A percentile compares a stretch with the other conserved stretches of the same genome.
These are phyloP conservation scores for Rhodotorula glutinis DNA, from an alignment of 1,284 basidiomycete genomes.

Conservation along the genomic window DNA sequence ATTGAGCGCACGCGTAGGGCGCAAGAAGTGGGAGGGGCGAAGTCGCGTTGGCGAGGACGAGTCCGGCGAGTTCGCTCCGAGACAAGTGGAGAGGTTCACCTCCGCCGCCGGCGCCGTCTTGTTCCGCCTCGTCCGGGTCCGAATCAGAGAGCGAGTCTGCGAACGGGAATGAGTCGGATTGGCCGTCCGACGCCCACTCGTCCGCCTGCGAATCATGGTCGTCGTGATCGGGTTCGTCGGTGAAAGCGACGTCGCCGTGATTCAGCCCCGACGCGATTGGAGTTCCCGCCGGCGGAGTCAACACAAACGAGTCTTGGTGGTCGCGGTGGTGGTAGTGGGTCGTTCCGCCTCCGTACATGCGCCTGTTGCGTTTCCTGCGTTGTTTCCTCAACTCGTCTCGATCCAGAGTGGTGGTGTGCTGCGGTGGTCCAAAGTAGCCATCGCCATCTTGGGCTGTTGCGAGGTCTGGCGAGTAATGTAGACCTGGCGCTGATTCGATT, in stretches of 20 bases:
- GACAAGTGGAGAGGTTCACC: conserved; percentile 1
- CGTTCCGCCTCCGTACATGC: conserved; percentile 31
- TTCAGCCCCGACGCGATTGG: no score
- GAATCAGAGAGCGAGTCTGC: no score
- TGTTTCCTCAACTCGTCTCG: no score
- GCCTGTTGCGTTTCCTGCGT: conserved; percentile 13
- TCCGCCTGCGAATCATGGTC: background rate
- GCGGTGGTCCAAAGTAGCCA: no score
- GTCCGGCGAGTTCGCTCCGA: conserved; percentile 28
- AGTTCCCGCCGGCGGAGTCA: background rate
- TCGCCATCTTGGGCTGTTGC: no score
- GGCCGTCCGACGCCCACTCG: background rate
- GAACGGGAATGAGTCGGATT: background rate
- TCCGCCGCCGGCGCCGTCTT: conserved; percentile 9
- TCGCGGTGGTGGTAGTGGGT: background rate
- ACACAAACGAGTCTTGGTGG: no score
- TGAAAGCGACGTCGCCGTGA: background rate
- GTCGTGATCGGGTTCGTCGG: background rate
- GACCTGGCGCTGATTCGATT: background rate
- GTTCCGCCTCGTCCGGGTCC: conserved; percentile 19
- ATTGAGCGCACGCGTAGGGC: conserved; percentile 40
- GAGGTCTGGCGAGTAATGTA: background rate
- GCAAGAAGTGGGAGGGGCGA: conserved; percentile 41
- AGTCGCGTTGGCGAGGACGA: conserved; percentile 32
- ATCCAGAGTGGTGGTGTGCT: background rate